phyloP scores from a whole-genome alignment of 306 rosid genomes.

The Inga leiocalycina region DNA sequence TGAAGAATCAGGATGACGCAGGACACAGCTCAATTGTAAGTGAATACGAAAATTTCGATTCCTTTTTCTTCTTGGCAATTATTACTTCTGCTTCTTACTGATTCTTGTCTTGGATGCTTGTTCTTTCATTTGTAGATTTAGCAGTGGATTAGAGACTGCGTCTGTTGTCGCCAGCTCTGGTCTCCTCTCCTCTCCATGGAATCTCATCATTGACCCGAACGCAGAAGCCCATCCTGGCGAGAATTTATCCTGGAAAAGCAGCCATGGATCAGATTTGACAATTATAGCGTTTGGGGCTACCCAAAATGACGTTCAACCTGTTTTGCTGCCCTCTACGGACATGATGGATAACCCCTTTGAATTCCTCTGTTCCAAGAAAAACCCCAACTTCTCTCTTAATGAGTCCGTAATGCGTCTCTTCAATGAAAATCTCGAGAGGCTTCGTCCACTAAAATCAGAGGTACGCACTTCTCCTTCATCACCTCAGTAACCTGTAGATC shows the following conservation, averaged over 20 bases:
- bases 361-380: slow-evolving; percentile 40
- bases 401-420: slow-evolving; percentile 39
- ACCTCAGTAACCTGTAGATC: neutral
- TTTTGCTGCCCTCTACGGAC: slow-evolving; percentile 31
- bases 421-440: neutral
- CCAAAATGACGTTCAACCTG: neutral
- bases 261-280: neutral
- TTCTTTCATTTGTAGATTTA: slow-evolving; percentile 46
- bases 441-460: slow-evolving; percentile 37
- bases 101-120: neutral
- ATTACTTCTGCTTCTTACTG: neutral
- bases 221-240: neutral
- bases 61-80: neutral
- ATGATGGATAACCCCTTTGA: slow-evolving; percentile 42
- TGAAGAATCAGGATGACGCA: neutral
- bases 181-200: slow-evolving; percentile 42
- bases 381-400: slow-evolving; percentile 41
- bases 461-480: slow-evolving; percentile 39
- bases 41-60: neutral
- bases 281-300: slow-evolving; percentile 48
- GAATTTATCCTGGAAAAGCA: slow-evolving; percentile 15
- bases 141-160: slow-evolving; percentile 54
- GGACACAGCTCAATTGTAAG: neutral
- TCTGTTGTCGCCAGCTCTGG: slow-evolving; percentile 38
- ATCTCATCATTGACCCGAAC: neutral